Percentiles rank a stretch among this genome's conserved stretches.
Evolutionary conservation across 2,329 filamentous ascomycete species (phyloP).

Genomic region (Sporothrix inflata): DNA sequence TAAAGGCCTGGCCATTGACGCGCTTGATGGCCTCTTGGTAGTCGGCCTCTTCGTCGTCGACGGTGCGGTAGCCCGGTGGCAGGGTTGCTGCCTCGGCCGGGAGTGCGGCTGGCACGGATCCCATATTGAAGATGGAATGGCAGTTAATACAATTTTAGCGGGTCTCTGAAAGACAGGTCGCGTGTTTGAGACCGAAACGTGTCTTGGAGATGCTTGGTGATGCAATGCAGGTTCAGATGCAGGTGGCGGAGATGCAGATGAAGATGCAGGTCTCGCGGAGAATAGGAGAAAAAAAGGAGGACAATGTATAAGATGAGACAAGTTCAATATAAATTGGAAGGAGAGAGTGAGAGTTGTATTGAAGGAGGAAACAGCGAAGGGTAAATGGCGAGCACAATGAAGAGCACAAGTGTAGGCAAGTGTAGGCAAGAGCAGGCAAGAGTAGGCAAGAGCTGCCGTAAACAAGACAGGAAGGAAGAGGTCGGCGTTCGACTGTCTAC

Average conservation of each 20-base stretch:
- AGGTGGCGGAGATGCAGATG: neutral
- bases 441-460: neutral
- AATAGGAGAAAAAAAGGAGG: neutral
- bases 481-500: neutral
- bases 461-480: neutral
- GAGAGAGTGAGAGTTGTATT: neutral
- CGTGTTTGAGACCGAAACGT: neutral
- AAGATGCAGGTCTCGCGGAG: neutral
- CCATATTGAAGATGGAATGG: neutral
- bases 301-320: neutral
- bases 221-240: neutral
- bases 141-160: neutral
- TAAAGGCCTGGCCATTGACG: neutral
- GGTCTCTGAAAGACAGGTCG: neutral
- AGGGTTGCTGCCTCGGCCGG: neutral
- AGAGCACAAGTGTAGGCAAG: neutral
- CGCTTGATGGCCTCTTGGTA: neutral
- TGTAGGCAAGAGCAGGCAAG: neutral
- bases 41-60: conserved; percentile 26
- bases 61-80: conserved; percentile 14
- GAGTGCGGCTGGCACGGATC: neutral
- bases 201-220: neutral
- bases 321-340: neutral
- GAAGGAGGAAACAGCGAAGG: neutral
- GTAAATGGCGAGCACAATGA: neutral